Evolutionary conservation across 163 green algal species (phyloP).

Genomic region (Chlamydomonas reinhardtii): DNA sequence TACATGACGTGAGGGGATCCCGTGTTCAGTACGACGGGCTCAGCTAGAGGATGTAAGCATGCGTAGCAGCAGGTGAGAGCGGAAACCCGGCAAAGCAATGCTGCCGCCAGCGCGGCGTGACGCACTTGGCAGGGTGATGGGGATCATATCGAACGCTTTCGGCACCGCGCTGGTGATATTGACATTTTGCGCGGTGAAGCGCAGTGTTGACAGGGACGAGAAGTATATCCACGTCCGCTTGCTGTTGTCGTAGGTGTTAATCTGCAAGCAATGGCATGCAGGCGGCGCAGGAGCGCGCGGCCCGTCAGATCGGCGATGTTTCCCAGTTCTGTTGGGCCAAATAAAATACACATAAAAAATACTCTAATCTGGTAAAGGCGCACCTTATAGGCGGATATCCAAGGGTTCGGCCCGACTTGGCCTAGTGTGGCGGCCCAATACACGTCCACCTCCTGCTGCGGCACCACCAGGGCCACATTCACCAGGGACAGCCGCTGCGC

Average conservation of each 20-base stretch:
- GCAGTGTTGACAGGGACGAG: neutral
- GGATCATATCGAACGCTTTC: slow-evolving; percentile 4
- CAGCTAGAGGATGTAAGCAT: neutral
- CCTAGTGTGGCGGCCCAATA: neutral
- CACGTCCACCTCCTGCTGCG: slow-evolving; percentile 9
- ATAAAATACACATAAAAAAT: too few relatives aligned
- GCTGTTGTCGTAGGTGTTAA: neutral
- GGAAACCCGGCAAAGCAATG: neutral
- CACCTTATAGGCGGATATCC: slow-evolving; percentile 28
- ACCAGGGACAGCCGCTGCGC: slow-evolving; percentile 7
- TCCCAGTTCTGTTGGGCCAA: too few relatives aligned
- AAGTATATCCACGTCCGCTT: slow-evolving; percentile 38
- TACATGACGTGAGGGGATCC: neutral
- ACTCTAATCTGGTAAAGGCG: neutral
- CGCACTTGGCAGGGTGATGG: neutral
- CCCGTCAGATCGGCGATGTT: too few relatives aligned
- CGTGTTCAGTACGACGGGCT: too few relatives aligned
- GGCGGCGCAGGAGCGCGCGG: neutral
- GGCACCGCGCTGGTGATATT: slow-evolving; percentile 39
- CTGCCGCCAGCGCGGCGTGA: too few relatives aligned
- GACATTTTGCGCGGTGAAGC: neutral
- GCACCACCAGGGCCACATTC: neutral
- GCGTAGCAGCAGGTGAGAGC: neutral
- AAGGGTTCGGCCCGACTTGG: neutral
- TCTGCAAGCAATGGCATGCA: neutral